Percentiles rank a stretch among this genome's conserved stretches.
These are phyloP conservation scores for Geotrichum candidum DNA, from an alignment of 1,139 yeast species.

Conservation along the genomic window DNA sequence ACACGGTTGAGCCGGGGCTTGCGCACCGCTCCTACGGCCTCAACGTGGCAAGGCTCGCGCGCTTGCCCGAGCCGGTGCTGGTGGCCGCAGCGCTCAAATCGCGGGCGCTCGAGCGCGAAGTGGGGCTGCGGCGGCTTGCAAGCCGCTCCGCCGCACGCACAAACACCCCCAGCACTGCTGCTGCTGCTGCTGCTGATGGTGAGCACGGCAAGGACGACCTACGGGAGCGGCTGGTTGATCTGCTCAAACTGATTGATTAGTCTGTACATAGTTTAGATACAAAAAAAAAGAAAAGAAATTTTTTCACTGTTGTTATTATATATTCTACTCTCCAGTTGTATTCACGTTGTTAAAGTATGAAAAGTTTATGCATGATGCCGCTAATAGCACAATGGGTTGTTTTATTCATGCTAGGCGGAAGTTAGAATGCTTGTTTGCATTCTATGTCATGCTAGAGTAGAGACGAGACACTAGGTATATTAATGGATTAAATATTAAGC, in stretches of 20 bases:
- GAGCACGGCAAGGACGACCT: not conserved
- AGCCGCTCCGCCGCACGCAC: not conserved
- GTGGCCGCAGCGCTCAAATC: slow-evolving; percentile 26
- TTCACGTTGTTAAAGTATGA: too few relatives aligned
- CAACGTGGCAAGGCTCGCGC: slow-evolving; percentile 37
- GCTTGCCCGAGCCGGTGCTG: slow-evolving; percentile 30
- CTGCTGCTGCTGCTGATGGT: not conserved
- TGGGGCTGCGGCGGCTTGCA: not conserved
- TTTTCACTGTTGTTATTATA: too few relatives aligned
- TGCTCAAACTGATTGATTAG: not conserved
- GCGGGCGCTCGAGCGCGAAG: slow-evolving; percentile 20
- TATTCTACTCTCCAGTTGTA: too few relatives aligned
- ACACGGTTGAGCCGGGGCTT: slow-evolving; percentile 32
- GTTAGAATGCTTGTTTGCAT: too few relatives aligned
- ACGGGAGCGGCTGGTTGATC: not conserved
- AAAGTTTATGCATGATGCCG: too few relatives aligned
- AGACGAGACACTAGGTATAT: not conserved
- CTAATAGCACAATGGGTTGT: too few relatives aligned
- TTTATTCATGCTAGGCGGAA: too few relatives aligned
- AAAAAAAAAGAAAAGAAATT: too few relatives aligned
- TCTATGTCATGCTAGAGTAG: too few relatives aligned
- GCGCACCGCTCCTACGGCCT: slow-evolving; percentile 36
- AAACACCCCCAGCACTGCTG: too few relatives aligned
- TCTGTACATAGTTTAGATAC: not conserved
- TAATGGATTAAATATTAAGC: not conserved